Evolutionary conservation across 73 alveolate species (phyloP).

Genomic region (Blepharisma japonicum): DNA sequence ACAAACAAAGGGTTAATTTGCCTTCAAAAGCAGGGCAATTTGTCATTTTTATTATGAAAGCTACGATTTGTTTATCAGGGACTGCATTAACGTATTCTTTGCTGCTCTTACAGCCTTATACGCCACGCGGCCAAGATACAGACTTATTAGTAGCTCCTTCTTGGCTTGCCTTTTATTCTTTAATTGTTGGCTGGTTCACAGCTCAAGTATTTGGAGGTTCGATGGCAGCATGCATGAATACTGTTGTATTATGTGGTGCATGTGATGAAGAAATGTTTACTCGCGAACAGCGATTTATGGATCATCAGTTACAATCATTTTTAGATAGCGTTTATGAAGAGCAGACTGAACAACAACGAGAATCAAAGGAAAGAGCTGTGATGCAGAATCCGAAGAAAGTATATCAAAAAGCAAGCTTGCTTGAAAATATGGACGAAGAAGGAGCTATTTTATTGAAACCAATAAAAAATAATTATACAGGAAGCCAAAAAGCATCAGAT

Average conservation of each 20-base stretch:
- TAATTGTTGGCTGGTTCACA: background rate
- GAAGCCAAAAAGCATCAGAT: no score
- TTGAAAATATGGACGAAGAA: background rate
- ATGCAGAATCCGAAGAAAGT: background rate
- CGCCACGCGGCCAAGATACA: conserved; percentile 20
- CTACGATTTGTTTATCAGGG: conserved; percentile 16
- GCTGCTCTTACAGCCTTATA: background rate
- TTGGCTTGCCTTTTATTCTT: background rate
- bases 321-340: conserved; percentile 5
- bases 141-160: background rate
- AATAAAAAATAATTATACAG: no score
- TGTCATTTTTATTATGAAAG: conserved; percentile 8
- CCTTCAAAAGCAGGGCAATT: conserved; percentile 16
- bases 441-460: no score
- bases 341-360: conserved; percentile 22
- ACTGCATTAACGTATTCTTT: conserved; percentile 3
- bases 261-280: conserved; percentile 35
- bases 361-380: background rate
- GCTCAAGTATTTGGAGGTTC: conserved; percentile 25
- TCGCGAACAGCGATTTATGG: conserved; percentile 21
- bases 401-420: background rate
- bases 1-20: background rate
- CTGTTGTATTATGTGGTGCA: conserved; percentile 13
- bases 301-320: background rate
- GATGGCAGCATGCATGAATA: conserved; percentile 25